Base-by-base conservation (phyloP, 1,284 basidiomycete genomes). In the Sporisorium reilianum region DNA sequence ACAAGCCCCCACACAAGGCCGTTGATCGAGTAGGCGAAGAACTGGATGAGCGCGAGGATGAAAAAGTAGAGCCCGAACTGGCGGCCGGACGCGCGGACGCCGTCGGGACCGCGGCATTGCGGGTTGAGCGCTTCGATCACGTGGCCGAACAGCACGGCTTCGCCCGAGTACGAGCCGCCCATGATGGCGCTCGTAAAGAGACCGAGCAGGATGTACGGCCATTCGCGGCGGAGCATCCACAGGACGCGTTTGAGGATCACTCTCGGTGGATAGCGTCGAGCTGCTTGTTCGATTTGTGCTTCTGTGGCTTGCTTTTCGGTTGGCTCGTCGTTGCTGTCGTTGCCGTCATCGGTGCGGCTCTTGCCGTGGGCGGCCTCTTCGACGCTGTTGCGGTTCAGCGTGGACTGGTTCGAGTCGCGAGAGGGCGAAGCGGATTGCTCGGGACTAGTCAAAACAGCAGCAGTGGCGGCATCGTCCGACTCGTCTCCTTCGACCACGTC, bases 81-180 rank as follows among this genome's bases (percentile, higher is more conserved):
- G 16, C 75, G 69, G 34, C 72, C 75, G 5, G 64, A 55, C 2
- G 66, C 52, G 18, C 73, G 62, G 3, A 80, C 72, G 23, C 60
- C 49, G 49, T 60, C 59, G 0, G 70, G 42, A 16, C 59, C n/a
- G n/a, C 72, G 70, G 46, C 80, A 81, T n/a, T 63, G 64, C n/a
- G 78, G 80, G 38, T 79, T 81, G 54, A 81, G 73, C n/a, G 78
- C 78, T 48, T 77, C 72, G 40, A 80, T 78, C 16, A 79, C 76
- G 56, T 81, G 75, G 10, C 80, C 80, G 54, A 81, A 81, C 23
- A 81, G 64, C 22, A 79, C 77, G 1, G 80, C 80, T 58, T 81
- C 80, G 44, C 73, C 78, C 0, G 76, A 77, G 54, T 77, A 81
- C 1, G 80, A 73, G 5, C 78, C 74, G 22, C 80, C 80, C 61